Evolutionary conservation across 2,329 filamentous ascomycete genomes (phyloP), one percentile per base, ranked within the genome.

Genomic region (Alternaria consortialis): DNA sequence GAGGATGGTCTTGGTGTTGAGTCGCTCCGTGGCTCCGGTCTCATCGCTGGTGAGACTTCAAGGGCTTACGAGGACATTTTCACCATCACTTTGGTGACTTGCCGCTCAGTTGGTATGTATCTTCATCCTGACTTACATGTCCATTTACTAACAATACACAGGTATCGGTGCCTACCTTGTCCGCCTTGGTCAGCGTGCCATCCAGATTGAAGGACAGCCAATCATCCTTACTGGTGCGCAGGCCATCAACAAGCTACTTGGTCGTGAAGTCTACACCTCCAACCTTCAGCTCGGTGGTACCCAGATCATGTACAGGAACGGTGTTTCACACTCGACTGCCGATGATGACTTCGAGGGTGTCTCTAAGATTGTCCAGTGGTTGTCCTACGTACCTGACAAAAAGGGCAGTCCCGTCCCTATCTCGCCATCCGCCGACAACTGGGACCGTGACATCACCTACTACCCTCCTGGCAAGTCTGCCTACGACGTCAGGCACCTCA

Each of bases 241-340:
- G 67, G 95, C 95, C 61, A 91, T 99, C 80, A 99, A 99, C 88
- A 99, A 98, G 84, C 86, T 99, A 74, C 89, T 99, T 63, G 95
- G 95, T 75, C 93, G 96, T 71, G 95, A 99, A 82, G 94, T 99
- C 31, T 99, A 99, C 84, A 97, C 95, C 25, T 98, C 95, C 63
- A 99, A 99, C 87, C 83, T 99, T 77, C 95, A 99, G 85, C 92
- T 99, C 68, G 95, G 95, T 89, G 95, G 95, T 73, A 99, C 95
- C n/a, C 95, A 99, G 83, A 99, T 99, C 87, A 99, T 99, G 95
- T 98, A 99, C 88, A 94, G 92, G 84, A 99, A 99, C 80, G 95
- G 95, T 88, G 95, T 99, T 42, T 98, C 95, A 23, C 95, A 99
- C 85, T 94, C 98, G 92, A 97, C 94, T 70, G 95, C 95, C 74